These are phyloP conservation scores for Candida ponderosae DNA, from an alignment of 805 yeast species.

Conservation along the genomic window DNA sequence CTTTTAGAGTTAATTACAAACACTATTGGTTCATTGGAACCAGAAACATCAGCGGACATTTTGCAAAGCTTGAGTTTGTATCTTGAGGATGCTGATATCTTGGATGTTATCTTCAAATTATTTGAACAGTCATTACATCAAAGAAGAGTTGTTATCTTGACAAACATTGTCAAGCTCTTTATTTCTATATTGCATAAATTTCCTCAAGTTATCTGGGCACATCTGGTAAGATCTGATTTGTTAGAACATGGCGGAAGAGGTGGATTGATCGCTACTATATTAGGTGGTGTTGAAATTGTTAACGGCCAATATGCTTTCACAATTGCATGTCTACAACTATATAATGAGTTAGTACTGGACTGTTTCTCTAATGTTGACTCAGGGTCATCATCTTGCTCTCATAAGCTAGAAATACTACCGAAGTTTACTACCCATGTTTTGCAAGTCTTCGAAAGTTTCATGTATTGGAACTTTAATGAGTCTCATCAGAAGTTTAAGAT, in stretches of 20 bases:
- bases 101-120: slow-evolving; percentile 56
- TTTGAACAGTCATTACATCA: slow-evolving; percentile 60
- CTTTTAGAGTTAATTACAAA: slow-evolving; percentile 44
- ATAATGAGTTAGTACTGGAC: slow-evolving; percentile 43
- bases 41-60: slow-evolving; percentile 32
- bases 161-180: slow-evolving; percentile 41
- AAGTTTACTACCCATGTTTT: slow-evolving; percentile 48
- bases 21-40: slow-evolving; percentile 33
- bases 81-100: slow-evolving; percentile 49
- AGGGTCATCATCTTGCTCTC: slow-evolving; percentile 26
- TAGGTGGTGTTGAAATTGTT: slow-evolving; percentile 69
- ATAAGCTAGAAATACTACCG: slow-evolving; percentile 46
- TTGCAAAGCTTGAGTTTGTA: slow-evolving; percentile 28
- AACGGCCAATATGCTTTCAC: slow-evolving; percentile 63
- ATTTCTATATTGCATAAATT: slow-evolving; percentile 37
- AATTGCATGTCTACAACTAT: slow-evolving; percentile 47
- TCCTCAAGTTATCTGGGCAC: slow-evolving; percentile 74
- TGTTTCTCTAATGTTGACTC: slow-evolving; percentile 33
- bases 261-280: slow-evolving; percentile 50
- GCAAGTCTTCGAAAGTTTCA: slow-evolving; percentile 67
- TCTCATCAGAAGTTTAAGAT: slow-evolving; percentile 52
- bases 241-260: slow-evolving; percentile 56
- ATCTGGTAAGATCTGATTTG: slow-evolving; percentile 58
- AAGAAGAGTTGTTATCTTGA: slow-evolving; percentile 38
- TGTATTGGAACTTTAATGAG: slow-evolving; percentile 57